Conservation (phyloP, 177 flowering plant genomes). For the Vitis hybrid region DNA sequence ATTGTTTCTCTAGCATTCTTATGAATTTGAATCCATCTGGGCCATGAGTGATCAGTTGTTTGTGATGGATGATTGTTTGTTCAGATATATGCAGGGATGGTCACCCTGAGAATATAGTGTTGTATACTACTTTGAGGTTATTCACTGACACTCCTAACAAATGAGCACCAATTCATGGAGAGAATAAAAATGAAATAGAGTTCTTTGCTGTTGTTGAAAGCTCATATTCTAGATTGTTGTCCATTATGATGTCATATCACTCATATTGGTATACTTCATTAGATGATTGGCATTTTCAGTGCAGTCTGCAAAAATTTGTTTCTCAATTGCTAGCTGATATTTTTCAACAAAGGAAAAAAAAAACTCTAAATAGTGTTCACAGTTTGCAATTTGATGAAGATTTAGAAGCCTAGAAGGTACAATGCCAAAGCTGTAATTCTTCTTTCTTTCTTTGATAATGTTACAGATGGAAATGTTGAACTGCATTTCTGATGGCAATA, state of each 20-base stretch:
- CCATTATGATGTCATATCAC: too few relatives aligned
- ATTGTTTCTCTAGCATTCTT: not conserved
- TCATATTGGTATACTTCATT: not conserved
- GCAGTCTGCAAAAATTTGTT: not conserved
- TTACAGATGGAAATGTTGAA: too few relatives aligned
- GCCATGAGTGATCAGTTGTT: not conserved
- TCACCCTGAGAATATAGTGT: not conserved
- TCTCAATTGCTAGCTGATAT: not conserved
- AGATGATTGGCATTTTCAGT: not conserved
- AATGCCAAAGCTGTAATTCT: too few relatives aligned
- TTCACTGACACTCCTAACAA: not conserved
- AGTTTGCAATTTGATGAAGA: too few relatives aligned
- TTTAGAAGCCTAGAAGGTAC: too few relatives aligned
- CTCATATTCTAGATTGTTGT: not conserved
- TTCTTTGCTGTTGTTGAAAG: not conserved
- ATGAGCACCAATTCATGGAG: not conserved
- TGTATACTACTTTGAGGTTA: not conserved
- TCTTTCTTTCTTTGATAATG: too few relatives aligned
- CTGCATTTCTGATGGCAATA: too few relatives aligned
- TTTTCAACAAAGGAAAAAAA: too few relatives aligned
- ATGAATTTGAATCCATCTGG: slow-evolving; percentile 3
- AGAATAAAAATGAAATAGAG: not conserved
- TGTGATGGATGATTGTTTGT: not conserved
- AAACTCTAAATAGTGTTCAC: too few relatives aligned
- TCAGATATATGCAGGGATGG: not conserved